A percentile compares a stretch with the other conserved stretches of the same genome.
Conservation (phyloP, 352 stramenopile genomes). For the Phytophthora vignae region DNA sequence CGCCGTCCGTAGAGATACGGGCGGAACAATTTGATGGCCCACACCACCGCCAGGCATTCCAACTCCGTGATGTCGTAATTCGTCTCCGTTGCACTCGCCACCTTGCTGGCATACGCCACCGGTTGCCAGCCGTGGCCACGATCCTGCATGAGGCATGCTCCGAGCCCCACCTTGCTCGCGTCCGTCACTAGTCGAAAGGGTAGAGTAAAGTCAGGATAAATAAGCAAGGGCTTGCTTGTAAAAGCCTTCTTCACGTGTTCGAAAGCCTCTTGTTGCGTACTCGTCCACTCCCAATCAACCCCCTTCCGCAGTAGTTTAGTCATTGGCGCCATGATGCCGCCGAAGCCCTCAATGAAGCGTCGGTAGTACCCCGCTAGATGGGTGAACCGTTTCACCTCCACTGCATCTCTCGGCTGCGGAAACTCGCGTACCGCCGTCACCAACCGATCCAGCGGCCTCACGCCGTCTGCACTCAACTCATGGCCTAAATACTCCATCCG, state of each 20-base stretch:
- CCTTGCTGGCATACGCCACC: too few relatives aligned
- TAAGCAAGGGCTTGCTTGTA: not conserved
- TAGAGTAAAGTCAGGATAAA: not conserved
- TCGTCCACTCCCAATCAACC: not conserved
- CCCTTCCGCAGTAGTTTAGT: conserved; percentile 15
- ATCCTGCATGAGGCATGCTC: conserved; percentile 1
- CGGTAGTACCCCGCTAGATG: too few relatives aligned
- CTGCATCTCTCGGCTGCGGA: not conserved
- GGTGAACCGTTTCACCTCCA: conserved; percentile 1
- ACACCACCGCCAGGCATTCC: too few relatives aligned
- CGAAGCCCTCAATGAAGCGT: too few relatives aligned
- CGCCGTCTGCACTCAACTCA: too few relatives aligned
- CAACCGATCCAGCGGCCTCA: not conserved
- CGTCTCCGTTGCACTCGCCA: too few relatives aligned
- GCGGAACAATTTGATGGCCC: too few relatives aligned
- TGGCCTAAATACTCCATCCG: conserved; percentile 35
- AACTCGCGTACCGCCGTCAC: not conserved
- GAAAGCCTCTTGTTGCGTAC: not conserved
- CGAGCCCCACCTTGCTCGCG: not conserved
- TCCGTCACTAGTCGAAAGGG: not conserved
- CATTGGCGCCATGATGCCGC: conserved; percentile 14
- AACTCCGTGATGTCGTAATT: too few relatives aligned
- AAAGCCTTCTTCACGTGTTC: not conserved
- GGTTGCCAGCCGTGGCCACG: not conserved
- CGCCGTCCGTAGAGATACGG: too few relatives aligned